These are phyloP conservation scores for Melanogaster broomeanus DNA, from an alignment of 768 basidiomycete species.

Conservation along the genomic window DNA sequence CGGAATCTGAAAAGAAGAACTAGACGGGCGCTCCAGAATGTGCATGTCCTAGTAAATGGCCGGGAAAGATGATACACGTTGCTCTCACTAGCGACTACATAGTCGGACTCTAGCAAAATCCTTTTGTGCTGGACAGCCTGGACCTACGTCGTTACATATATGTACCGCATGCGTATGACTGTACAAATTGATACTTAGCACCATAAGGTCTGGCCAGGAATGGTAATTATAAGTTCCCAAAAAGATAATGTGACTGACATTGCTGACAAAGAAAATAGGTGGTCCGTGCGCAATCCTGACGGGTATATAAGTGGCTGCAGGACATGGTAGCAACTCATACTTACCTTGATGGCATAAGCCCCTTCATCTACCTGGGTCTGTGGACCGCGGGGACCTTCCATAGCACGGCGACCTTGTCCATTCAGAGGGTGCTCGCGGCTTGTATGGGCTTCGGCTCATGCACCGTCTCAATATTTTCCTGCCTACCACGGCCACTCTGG, in stretches of 20 bases:
- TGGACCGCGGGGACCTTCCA: constrained; percentile 55
- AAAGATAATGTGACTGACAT: not conserved
- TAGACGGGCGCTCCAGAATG: not conserved
- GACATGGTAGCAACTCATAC: constrained; percentile 37
- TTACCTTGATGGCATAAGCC: constrained; percentile 62
- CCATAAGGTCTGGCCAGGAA: too few relatives aligned
- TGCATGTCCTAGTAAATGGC: not conserved
- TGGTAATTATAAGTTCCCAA: not conserved
- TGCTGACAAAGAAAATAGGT: not conserved
- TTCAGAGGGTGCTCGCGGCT: constrained; percentile 43
- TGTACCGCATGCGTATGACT: too few relatives aligned
- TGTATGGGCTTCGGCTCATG: constrained; percentile 69
- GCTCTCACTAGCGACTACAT: too few relatives aligned
- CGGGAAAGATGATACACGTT: not conserved
- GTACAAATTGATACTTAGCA: too few relatives aligned
- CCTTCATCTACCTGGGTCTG: constrained; percentile 53
- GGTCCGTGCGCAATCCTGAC: constrained; percentile 24
- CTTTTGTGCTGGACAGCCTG: too few relatives aligned
- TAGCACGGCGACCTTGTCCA: constrained; percentile 60
- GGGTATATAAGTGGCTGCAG: constrained; percentile 11
- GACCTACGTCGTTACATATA: too few relatives aligned
- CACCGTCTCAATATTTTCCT: constrained; percentile 82
- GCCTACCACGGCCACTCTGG: constrained; percentile 59
- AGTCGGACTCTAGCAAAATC: not conserved
- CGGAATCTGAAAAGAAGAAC: not conserved